phyloP scores from a whole-genome alignment of 2,329 filamentous ascomycete genomes.

The Neonectria sp. region DNA sequence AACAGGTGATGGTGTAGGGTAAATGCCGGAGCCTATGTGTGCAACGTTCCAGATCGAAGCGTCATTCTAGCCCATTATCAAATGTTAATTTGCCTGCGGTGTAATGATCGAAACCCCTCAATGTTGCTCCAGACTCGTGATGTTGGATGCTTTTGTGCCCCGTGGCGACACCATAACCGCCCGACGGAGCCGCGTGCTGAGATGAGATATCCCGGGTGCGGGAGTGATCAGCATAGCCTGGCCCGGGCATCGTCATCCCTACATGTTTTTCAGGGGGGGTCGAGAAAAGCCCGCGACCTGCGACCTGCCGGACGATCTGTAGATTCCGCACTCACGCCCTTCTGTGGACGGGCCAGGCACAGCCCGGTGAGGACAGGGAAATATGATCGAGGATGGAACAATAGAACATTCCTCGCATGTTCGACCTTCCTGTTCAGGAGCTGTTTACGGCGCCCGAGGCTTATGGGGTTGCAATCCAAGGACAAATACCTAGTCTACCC shows the following conservation, averaged over 20 bases:
- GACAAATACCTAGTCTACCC: slow-evolving; percentile 14
- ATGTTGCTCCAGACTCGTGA: slow-evolving; percentile 11
- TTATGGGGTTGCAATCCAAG: slow-evolving; percentile 16
- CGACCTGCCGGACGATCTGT: slow-evolving; percentile 28
- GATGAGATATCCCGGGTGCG: neutral
- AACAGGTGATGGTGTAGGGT: neutral
- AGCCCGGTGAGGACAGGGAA: slow-evolving; percentile 8
- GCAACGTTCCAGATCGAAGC: slow-evolving; percentile 1
- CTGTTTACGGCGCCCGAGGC: slow-evolving; percentile 10
- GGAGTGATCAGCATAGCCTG: slow-evolving; percentile 10
- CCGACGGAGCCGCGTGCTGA: slow-evolving; percentile 20
- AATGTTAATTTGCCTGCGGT: neutral
- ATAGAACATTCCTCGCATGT: slow-evolving; percentile 13
- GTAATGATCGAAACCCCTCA: slow-evolving; percentile 15
- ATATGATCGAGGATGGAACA: slow-evolving; percentile 22
- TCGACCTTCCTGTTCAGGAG: slow-evolving; percentile 27
- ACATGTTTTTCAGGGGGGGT: slow-evolving; percentile 20
- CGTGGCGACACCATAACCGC: slow-evolving; percentile 15
- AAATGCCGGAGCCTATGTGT: neutral
- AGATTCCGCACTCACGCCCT: slow-evolving; percentile 27
- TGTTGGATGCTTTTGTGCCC: slow-evolving; percentile 19
- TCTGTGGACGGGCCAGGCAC: slow-evolving; percentile 3
- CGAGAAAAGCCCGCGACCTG: slow-evolving; percentile 16
- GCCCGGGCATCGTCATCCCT: slow-evolving; percentile 16
- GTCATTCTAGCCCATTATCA: neutral